A percentile compares a stretch with the other conserved stretches of the same genome.
phyloP scores from a whole-genome alignment of 352 stramenopile species.

The Pythium aphanidermatum region DNA sequence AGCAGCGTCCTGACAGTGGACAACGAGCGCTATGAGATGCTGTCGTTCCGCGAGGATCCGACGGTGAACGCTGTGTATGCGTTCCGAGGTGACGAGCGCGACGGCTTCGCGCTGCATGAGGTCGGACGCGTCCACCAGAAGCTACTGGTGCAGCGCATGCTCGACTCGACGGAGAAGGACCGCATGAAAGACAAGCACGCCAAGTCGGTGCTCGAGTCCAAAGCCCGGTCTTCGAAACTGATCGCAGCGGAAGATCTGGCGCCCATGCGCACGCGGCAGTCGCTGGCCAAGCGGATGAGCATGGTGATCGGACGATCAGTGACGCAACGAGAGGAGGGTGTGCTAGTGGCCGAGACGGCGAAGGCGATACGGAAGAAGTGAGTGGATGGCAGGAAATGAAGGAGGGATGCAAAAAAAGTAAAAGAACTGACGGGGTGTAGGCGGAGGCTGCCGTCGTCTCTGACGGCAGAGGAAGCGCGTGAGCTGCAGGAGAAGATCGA shows the following conservation, averaged over 20 bases:
- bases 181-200: conserved; percentile 79
- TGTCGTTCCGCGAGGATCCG: conserved; percentile 67
- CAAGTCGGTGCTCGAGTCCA: conserved; percentile 64
- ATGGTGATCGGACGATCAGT: conserved; percentile 3
- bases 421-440: conserved; percentile 1
- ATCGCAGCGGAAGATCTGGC: conserved; percentile 21
- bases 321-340: no score
- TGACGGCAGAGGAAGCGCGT: conserved; percentile 2
- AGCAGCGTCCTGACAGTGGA: conserved; percentile 48
- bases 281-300: background rate
- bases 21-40: conserved; percentile 59
- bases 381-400: background rate
- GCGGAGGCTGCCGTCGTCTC: conserved; percentile 6
- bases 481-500: conserved; percentile 13
- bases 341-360: no score
- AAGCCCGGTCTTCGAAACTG: conserved; percentile 60
- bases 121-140: conserved; percentile 69
- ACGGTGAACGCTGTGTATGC: conserved; percentile 61
- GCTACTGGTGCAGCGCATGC: conserved; percentile 69
- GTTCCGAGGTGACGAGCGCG: conserved; percentile 26
- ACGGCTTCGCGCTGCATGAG: conserved; percentile 31
- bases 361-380: no score
- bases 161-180: conserved; percentile 69
- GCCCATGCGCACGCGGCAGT: no score
- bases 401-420: no score